A percentile compares a stretch with the other conserved stretches of the same genome.
Conservation (phyloP, 192 early-diverging fungal genomes). For the Pecoramyces ruminantium region DNA sequence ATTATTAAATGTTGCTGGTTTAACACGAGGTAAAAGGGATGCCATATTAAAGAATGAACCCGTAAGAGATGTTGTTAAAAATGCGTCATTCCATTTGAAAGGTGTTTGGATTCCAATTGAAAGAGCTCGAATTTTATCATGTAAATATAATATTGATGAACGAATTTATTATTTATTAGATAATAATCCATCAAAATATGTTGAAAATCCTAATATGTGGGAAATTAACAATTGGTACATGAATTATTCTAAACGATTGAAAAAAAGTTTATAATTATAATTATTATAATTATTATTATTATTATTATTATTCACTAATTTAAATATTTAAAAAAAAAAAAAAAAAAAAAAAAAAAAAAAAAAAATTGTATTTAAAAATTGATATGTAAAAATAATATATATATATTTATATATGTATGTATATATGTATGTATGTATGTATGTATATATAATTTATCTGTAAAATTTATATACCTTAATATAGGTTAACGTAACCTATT, state of each 20-base stretch:
- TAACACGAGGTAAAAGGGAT: conserved; percentile 73
- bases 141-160: not conserved
- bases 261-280: no score
- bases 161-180: not conserved
- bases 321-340: no score
- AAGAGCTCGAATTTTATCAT: not conserved
- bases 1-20: conserved; percentile 67
- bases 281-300: no score
- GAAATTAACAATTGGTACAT: not conserved
- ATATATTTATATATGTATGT: no score
- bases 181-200: not conserved
- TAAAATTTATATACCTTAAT: no score
- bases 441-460: no score
- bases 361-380: no score
- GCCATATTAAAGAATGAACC: conserved; percentile 76
- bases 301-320: no score
- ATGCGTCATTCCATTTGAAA: conserved; percentile 71
- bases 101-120: conserved; percentile 43
- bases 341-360: no score
- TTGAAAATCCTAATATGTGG: not conserved
- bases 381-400: no score
- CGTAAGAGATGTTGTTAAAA: conserved; percentile 66
- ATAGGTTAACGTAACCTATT: no score
- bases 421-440: no score
- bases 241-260: not conserved